Evolutionary conservation across 768 basidiomycete species (phyloP).

Genomic region (Lactarius sp.): DNA sequence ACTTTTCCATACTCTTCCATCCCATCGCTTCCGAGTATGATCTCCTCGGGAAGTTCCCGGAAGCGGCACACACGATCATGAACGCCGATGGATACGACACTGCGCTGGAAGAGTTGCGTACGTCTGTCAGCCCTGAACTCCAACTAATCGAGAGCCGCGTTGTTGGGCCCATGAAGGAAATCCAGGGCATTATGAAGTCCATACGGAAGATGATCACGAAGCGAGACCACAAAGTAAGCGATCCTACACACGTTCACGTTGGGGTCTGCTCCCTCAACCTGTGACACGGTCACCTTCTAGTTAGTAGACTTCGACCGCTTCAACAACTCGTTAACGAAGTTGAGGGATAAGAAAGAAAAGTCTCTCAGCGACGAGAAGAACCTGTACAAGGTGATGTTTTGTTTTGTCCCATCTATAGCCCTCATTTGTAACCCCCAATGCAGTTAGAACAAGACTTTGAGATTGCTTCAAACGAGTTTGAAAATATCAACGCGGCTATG

Average conservation of each 20-base stretch:
- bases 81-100: constrained; percentile 69
- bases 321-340: constrained; percentile 92
- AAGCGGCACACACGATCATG: constrained; percentile 67
- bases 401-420: constrained; percentile 27
- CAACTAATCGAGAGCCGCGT: constrained; percentile 91
- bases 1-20: constrained; percentile 58
- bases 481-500: constrained; percentile 83
- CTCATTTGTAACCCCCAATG: not conserved
- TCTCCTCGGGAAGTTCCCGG: constrained; percentile 71
- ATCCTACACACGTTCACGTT: not conserved
- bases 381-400: constrained; percentile 70
- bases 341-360: constrained; percentile 98
- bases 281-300: constrained; percentile 35
- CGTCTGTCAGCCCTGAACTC: constrained; percentile 79
- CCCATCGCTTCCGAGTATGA: constrained; percentile 75
- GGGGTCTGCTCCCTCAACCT: not conserved
- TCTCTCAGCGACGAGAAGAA: constrained; percentile 94
- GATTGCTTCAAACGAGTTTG: constrained; percentile 85
- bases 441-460: constrained; percentile 97
- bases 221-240: constrained; percentile 85
- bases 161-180: constrained; percentile 81
- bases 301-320: constrained; percentile 91
- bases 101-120: constrained; percentile 77
- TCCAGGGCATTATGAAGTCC: constrained; percentile 78
- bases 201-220: constrained; percentile 95